Evolutionary conservation across 768 basidiomycete species (phyloP), one percentile per base, ranked within the genome.

Genomic region (Russula foetens): DNA sequence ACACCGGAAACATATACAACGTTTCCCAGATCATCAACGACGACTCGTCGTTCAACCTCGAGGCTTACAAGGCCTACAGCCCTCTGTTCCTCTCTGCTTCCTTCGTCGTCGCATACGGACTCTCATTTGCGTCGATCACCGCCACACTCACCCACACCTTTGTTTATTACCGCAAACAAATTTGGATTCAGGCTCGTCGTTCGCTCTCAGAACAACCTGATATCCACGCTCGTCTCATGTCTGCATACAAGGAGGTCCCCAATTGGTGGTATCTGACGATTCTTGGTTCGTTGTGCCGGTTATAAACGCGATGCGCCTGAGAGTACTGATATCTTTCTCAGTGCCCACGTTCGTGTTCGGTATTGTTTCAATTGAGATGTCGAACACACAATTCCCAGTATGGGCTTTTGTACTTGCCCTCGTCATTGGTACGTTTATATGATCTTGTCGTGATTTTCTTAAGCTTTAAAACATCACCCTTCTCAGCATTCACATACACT

Each of bases 191-290:
- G 70, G 74, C 84, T 29, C 83, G 84, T 51, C 81, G 85, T 53
- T 79, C 88, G 14, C 80, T 91, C 73, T 72, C 79, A 48, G 91
- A 92, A 66, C 88, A 92, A 67, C 85, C 88, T 1, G 91, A 93
- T 73, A 82, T 93, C 62, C 91, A 93, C 67, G 88, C 88, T 21
- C 81, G 89, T 14, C 76, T 93, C 39, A 93, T 93, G 92, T 75
- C 79, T 11, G 73, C 73, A 50, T 93, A 93, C 69, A 76, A 75
- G 3, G 87, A 86, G 69, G 85, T 92, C 17, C 91, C 90, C 1
- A 81, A 91, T 60, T 92, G 88, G 90, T 93, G 91, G 91, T 93
- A 92, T 70, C 70, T 75, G 9, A 68, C 77, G 45, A 77, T 93
- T 53, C 89, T 91, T 72, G 29, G 69, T 70, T n/a, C 21, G 64